Evolutionary conservation across 495 filamentous ascomycete species (phyloP), one percentile per base, ranked within the genome.

Genomic region (Penicillium coffeae): DNA sequence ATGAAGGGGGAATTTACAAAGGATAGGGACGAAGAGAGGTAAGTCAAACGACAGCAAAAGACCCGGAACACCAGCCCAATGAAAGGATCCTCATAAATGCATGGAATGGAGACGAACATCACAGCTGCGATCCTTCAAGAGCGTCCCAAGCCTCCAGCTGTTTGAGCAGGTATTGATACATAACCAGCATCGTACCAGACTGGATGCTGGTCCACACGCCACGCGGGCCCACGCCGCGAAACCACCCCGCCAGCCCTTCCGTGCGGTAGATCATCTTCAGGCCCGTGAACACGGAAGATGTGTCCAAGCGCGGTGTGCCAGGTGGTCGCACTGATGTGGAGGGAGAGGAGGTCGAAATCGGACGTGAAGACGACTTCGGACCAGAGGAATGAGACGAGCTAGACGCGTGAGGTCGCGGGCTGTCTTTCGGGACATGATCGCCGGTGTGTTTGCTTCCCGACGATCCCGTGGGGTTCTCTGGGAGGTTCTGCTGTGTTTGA

Each of bases 191-290:
- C 41, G 90, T 95, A 19, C 92, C 88, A 59, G 88, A 93, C 70
- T 98, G 93, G 40, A 96, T 87, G 62, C 89, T 94, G 39, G 93
- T 97, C 93, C 93, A 98, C n/a, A 96, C 89, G 46, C 83, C 82
- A 25, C 93, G 81, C 8, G 93, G 93, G 4, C 90, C 93, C 27
- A 98, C 93, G 10, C 93, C 93, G 30, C 94, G 82, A 66, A 98
- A 98, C 83, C 91, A 95, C 9, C 93, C 94, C 1, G 71, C 80
- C 32, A 96, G 46, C 1, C 93, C 93, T 64, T 98, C 93, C 1
- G 85, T 86, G 50, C 78, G 80, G 69, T 96, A 98, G 38, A 98
- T 90, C 25, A 93, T 75, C 56, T 74, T 85, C 42, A 98, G 69
- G 0, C 93, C 94, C 0, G 81, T 92, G 42, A 93, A 70, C 21